Evolutionary conservation across 83 land plant genomes (phyloP).

Genomic region (Larix sibirica): DNA sequence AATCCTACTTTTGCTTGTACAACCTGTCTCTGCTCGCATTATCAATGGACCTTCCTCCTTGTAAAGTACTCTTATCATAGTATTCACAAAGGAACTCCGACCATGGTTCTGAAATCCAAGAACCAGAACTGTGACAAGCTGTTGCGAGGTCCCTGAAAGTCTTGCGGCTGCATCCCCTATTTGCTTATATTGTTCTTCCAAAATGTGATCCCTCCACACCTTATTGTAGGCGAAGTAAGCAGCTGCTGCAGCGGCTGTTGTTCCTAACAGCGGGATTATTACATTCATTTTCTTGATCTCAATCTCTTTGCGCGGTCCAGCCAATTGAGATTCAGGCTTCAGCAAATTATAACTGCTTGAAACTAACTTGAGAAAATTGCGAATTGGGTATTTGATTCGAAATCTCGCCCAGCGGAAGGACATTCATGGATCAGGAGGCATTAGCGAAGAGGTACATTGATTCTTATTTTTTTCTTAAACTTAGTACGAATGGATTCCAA

Average conservation of each 20-base stretch:
- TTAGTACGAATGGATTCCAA: too few relatives aligned
- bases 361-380: too few relatives aligned
- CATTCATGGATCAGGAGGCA: too few relatives aligned
- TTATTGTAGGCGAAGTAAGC: background rate
- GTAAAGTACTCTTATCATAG: slow-evolving; percentile 23
- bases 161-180: background rate
- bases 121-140: background rate
- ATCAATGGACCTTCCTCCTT: slow-evolving; percentile 22
- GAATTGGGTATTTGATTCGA: too few relatives aligned
- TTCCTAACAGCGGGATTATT: background rate
- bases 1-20: background rate
- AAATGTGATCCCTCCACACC: background rate
- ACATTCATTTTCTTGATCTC: background rate
- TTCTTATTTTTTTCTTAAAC: too few relatives aligned
- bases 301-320: background rate
- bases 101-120: slow-evolving; percentile 26
- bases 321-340: too few relatives aligned
- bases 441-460: too few relatives aligned
- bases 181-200: background rate
- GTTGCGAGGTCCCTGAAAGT: background rate
- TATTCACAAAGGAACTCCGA: slow-evolving; percentile 31
- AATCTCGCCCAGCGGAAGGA: too few relatives aligned
- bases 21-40: slow-evolving; percentile 19
- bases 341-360: too few relatives aligned
- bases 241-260: background rate